Evolutionary conservation across 768 basidiomycete genomes (phyloP), one percentile per base, ranked within the genome.

Genomic region (Tricholoma terreum): DNA sequence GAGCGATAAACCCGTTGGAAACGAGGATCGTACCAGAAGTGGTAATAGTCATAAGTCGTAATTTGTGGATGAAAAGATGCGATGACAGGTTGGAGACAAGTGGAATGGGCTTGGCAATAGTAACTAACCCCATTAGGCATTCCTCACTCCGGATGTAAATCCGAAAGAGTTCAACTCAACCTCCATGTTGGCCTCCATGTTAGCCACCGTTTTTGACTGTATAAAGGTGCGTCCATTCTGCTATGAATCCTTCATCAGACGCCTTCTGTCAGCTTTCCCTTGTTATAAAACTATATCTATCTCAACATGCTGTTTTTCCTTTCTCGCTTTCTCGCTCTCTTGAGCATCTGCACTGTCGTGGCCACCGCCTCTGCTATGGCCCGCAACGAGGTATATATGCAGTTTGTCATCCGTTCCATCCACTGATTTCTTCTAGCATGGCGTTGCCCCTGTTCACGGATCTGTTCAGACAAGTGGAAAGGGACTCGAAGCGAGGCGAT

Each of bases 291-390:
- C 36, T 27, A 24, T 45, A 53, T 30, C 33, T 17, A 38, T 12
- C 24, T 21, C 46, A 40, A 10, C 8, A 60, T 60, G 55, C 10
- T 52, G 21, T 34, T 38, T 21, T 24, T 53, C 12, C 55, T 54
- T 11, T 19, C 56, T 45, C 56, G 55, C 22, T 49, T 57, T 43
- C n/a, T 57, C 6, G 22, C 49, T 38, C 48, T 60, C 24, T 30
- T 60, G 46, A 48, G 55, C 21, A 27, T 60, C 12, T 60, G 40
- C 19, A 14, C 49, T 19, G 34, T 50, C 22, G 55, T 48, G 3
- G 43, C 52, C 35, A 33, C 43, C 7, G 45, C 46, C 27, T 49
- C 46, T 15, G 30, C 27, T 49, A 31, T 49, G n/a, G 4, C 46
- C 24, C 24, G 14, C n/a, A 49, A 10, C 30, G 30, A 49, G 46